Percentiles rank a stretch among this genome's conserved stretches.
Evolutionary conservation across 768 basidiomycete species (phyloP).

Genomic region (Mycena polygramma): DNA sequence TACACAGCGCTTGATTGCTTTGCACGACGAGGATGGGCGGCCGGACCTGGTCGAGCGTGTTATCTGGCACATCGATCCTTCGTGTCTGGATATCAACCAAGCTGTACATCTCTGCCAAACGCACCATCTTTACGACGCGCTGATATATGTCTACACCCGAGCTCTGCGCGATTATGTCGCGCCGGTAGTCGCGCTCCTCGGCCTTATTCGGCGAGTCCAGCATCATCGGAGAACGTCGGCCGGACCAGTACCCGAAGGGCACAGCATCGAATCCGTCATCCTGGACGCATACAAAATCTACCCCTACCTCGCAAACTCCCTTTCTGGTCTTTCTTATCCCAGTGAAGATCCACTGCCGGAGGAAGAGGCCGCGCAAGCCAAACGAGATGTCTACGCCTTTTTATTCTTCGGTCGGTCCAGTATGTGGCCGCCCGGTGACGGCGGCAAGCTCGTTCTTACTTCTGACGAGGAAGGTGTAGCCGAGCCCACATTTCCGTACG

Average conservation of each 20-base stretch:
- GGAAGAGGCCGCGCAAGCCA: conserved; percentile 77
- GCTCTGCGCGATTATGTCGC: conserved; percentile 91
- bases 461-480: conserved; percentile 78
- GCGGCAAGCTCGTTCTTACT: conserved; percentile 81
- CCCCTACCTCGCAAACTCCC: conserved; percentile 83
- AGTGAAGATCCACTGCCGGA: conserved; percentile 78
- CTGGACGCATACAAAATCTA: conserved; percentile 93
- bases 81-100: conserved; percentile 93
- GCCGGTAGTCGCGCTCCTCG: conserved; percentile 88
- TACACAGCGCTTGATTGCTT: conserved; percentile 83
- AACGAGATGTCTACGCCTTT: conserved; percentile 82
- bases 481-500: conserved; percentile 93
- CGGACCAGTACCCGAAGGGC: conserved; percentile 48
- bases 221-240: conserved; percentile 59
- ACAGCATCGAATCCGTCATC: conserved; percentile 66
- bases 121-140: conserved; percentile 90
- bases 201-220: conserved; percentile 78
- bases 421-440: conserved; percentile 81
- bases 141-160: conserved; percentile 93
- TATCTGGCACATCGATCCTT: conserved; percentile 97
- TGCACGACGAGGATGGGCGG: conserved; percentile 79
- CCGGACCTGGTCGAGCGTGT: conserved; percentile 87
- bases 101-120: conserved; percentile 87
- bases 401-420: conserved; percentile 86
- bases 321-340: conserved; percentile 90